Evolutionary conservation across 352 stramenopile species (phyloP).

Genomic region (Phytophthora pluvialis): DNA sequence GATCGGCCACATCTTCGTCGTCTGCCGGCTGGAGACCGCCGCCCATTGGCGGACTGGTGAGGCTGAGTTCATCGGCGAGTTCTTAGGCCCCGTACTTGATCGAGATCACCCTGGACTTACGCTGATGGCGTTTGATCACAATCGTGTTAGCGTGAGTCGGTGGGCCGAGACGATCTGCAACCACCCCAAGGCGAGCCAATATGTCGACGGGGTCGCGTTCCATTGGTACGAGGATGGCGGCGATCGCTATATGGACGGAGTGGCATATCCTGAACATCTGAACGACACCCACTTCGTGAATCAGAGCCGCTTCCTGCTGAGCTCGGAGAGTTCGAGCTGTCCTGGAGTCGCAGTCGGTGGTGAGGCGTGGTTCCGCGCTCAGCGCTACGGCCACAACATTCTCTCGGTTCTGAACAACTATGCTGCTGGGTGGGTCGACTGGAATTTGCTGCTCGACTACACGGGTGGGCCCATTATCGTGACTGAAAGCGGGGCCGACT

Average conservation of each 20-base stretch:
- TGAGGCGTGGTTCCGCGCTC: conserved; percentile 79
- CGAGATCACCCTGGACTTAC: conserved; percentile 77
- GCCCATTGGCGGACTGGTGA: conserved; percentile 41
- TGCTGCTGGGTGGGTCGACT: conserved; percentile 90
- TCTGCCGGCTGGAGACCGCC: conserved; percentile 26
- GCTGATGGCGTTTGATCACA: conserved; percentile 93
- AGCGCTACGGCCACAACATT: conserved; percentile 91
- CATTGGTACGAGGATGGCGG: conserved; percentile 81
- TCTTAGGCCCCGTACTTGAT: conserved; percentile 80
- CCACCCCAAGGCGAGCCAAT: conserved; percentile 64
- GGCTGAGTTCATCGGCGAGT: conserved; percentile 78
- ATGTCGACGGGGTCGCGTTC: conserved; percentile 90
- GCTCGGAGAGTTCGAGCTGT: conserved; percentile 77
- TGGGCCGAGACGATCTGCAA: conserved; percentile 80
- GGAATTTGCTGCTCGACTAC: conserved; percentile 91
- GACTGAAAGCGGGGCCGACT: conserved; percentile 55
- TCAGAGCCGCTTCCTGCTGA: conserved; percentile 63
- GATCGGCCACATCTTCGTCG: conserved; percentile 22
- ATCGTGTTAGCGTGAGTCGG: conserved; percentile 74
- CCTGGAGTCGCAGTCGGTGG: conserved; percentile 59
- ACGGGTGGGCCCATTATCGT: conserved; percentile 86
- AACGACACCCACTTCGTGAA: conserved; percentile 83
- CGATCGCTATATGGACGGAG: conserved; percentile 69
- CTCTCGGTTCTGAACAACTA: conserved; percentile 89
- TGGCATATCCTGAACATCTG: conserved; percentile 71